Conservation (phyloP, 2,329 filamentous ascomycete species). For the Talaromyces sp. region DNA sequence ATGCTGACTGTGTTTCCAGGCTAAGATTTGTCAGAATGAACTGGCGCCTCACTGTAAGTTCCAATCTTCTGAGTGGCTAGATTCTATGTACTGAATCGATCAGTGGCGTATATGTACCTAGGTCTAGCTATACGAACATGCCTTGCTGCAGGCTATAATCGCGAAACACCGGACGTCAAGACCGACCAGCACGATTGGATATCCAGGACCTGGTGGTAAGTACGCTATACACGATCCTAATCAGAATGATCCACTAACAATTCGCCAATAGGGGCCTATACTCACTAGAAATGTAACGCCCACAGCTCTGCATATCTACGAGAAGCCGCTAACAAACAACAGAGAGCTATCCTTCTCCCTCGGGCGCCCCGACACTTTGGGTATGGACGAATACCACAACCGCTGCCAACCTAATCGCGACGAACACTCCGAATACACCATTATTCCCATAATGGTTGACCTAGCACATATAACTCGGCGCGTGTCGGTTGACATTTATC, state of each 20-base stretch:
- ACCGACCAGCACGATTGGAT: slow-evolving; percentile 38
- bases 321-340: slow-evolving; percentile 19
- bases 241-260: background rate
- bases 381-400: slow-evolving; percentile 50
- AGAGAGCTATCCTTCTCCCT: slow-evolving; percentile 36
- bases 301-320: too few relatives aligned
- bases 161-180: slow-evolving; percentile 35
- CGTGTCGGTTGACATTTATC: slow-evolving; percentile 41
- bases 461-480: slow-evolving; percentile 40
- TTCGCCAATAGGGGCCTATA: background rate
- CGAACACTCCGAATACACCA: slow-evolving; percentile 33
- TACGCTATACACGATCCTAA: background rate
- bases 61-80: too few relatives aligned
- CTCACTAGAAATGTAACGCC: background rate
- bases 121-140: slow-evolving; percentile 48
- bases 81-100: background rate
- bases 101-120: slow-evolving; percentile 46
- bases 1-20: background rate
- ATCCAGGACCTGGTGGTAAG: slow-evolving; percentile 47
- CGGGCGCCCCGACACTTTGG: slow-evolving; percentile 48
- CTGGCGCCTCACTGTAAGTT: background rate
- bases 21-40: background rate
- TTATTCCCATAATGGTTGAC: slow-evolving; percentile 42
- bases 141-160: slow-evolving; percentile 48
- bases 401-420: slow-evolving; percentile 37